phyloP scores from a whole-genome alignment of 2,329 filamentous ascomycete species.

The Cadophora sp. region DNA sequence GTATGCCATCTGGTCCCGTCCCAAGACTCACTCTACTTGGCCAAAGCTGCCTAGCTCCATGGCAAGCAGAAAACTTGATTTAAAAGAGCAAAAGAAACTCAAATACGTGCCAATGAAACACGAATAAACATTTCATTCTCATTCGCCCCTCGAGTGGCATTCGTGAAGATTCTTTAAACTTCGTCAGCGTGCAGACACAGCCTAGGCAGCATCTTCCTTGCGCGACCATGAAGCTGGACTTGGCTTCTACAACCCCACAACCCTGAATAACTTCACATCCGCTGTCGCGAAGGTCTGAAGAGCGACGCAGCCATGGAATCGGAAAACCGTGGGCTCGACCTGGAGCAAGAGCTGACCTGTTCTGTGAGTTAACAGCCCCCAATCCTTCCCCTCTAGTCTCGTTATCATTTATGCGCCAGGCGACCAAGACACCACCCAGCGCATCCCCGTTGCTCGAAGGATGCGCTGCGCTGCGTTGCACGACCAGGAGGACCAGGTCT shows the following conservation, averaged over 20 bases:
- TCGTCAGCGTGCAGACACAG: conserved; percentile 23
- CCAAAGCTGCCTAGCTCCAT: conserved; percentile 7
- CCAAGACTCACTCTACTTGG: conserved; percentile 12
- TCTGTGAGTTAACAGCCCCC: conserved; percentile 68
- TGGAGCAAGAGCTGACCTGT: conserved; percentile 94
- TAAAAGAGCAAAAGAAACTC: neutral
- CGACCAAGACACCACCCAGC: conserved; percentile 17
- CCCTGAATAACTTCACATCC: conserved; percentile 7
- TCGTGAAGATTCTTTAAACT: conserved; percentile 16
- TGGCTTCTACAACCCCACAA: conserved; percentile 20
- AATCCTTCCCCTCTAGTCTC: neutral
- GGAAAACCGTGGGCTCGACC: conserved; percentile 64
- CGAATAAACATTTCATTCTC: neutral
- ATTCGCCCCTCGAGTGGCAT: neutral
- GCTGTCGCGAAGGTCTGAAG: neutral
- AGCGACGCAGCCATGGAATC: conserved; percentile 52
- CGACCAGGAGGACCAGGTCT: conserved; percentile 22
- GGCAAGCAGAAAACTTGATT: neutral
- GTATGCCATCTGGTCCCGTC: neutral
- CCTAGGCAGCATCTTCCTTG: conserved; percentile 27
- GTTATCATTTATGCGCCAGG: conserved; percentile 12
- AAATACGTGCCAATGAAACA: neutral
- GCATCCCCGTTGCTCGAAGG: conserved; percentile 10
- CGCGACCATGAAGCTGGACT: conserved; percentile 23
- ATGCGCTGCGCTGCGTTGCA: conserved; percentile 24